Base-by-base conservation (phyloP, 805 yeast genomes). In the Dipodascopsis tothii region DNA sequence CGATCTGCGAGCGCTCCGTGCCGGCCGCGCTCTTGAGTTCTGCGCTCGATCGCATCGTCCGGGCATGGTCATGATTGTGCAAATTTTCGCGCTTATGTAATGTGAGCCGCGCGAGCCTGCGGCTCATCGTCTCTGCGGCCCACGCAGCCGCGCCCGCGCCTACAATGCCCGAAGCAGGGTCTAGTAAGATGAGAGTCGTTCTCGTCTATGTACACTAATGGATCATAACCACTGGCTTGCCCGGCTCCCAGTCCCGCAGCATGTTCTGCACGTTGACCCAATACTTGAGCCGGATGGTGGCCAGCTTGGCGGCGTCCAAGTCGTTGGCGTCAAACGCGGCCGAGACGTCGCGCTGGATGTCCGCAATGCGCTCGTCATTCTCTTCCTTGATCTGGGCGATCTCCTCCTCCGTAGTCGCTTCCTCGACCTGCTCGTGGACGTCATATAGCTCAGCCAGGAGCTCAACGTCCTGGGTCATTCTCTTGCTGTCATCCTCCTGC, bases 261-360 rank as follows among this genome's bases (percentile, higher is more conserved):
- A 85, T 86, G 33, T 73, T 73, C 39, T 76, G 76, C 27, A 90
- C 77, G 58, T 84, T 88, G 39, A 71, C 70, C 94, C 95, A 87
- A 60, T 87, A 90, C 60, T 84, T 84, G 50, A 90, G 65, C 51
- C 74, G 75, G 20, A 86, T 75, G 1, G 94, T 80, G 47, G 78
- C 78, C 42, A 72, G 63, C 40, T 81, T 78, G 11, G 90, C 81
- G 0, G 62, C 56, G 7, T 77, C 75, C 68, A 78, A 77, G 37
- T 80, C 71, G n/a, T 68, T 46, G 2, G 56, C 22, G 0, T 56
- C 55, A 54, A 80, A 76, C 2, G 81, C 70, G 4, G 61, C 51
- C 2, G 70, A 70, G 39, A 90, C 63, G 5, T 46, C 56, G 1
- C 55, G 46, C 45, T 74, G 80, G 2, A 77, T 60, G 1, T 61